Evolutionary conservation across 345 rosid species (phyloP).

Genomic region (Eucalyptus marginata): DNA sequence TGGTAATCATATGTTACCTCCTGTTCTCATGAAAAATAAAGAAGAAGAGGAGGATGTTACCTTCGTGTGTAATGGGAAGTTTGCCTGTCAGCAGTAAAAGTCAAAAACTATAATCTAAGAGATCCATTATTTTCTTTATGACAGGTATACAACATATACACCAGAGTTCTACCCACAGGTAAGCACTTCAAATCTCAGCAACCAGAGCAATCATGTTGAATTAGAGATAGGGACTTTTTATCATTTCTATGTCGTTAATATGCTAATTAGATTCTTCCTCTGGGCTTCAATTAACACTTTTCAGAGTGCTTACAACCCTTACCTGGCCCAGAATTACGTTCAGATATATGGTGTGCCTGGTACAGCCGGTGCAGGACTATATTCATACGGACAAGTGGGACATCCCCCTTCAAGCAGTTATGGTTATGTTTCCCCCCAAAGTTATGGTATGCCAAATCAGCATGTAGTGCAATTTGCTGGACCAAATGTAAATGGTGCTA

Average conservation of each 20-base stretch:
- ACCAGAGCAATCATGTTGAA: background rate
- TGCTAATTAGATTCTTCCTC: background rate
- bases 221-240: background rate
- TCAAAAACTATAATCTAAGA: background rate
- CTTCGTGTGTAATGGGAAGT: background rate
- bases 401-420: slow-evolving; percentile 8
- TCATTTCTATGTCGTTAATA: background rate
- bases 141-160: slow-evolving; percentile 18
- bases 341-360: slow-evolving; percentile 13
- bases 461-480: slow-evolving; percentile 7
- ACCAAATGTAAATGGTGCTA: slow-evolving; percentile 8
- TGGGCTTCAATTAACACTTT: background rate
- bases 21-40: background rate
- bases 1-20: background rate
- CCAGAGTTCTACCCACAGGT: slow-evolving; percentile 23
- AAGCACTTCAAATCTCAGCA: background rate
- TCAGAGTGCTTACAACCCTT: slow-evolving; percentile 18
- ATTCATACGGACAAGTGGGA: slow-evolving; percentile 9
- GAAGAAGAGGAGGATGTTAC: background rate
- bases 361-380: background rate
- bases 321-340: slow-evolving; percentile 9
- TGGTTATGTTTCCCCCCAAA: background rate
- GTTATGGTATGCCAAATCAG: slow-evolving; percentile 6
- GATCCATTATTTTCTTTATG: background rate
- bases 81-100: background rate